Conservation (phyloP, 495 filamentous ascomycete genomes). For the Entonaema liquescens region DNA sequence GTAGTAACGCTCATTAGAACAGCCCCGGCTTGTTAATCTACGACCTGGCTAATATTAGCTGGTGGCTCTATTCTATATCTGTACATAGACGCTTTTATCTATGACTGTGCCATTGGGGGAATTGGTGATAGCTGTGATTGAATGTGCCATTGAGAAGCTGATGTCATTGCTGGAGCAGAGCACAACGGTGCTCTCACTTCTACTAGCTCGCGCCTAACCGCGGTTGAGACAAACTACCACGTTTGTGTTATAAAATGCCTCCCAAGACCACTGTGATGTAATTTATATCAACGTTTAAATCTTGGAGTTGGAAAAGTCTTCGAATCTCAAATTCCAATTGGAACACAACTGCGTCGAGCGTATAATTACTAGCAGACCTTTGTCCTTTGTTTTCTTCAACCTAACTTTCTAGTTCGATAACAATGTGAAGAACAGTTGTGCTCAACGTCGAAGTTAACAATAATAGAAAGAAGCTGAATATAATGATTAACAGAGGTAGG, state of each 20-base stretch:
- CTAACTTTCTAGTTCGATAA: not conserved
- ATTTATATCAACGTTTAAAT: not conserved
- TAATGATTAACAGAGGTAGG: not conserved
- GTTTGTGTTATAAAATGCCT: not conserved
- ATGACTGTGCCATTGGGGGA: not conserved
- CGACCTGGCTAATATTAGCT: not conserved
- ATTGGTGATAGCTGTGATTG: not conserved
- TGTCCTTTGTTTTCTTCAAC: too few relatives aligned
- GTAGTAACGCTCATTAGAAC: not conserved
- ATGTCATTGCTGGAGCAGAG: constrained; percentile 14
- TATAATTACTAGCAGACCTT: not conserved
- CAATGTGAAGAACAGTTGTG: constrained; percentile 13
- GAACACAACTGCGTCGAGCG: constrained; percentile 25
- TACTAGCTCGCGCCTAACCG: not conserved
- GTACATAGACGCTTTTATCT: not conserved
- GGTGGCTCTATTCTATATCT: not conserved
- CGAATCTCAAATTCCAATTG: not conserved
- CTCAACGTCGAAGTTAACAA: not conserved
- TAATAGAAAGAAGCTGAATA: not conserved
- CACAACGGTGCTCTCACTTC: constrained; percentile 27
- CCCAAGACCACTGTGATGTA: not conserved
- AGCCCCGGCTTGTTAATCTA: not conserved
- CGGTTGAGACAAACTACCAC: not conserved
- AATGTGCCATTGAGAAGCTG: not conserved
- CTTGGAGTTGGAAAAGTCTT: not conserved